Percentiles rank a stretch among this genome's conserved stretches.
Conservation (phyloP, 2,329 filamentous ascomycete genomes). For the Boeremia lycopersici region DNA sequence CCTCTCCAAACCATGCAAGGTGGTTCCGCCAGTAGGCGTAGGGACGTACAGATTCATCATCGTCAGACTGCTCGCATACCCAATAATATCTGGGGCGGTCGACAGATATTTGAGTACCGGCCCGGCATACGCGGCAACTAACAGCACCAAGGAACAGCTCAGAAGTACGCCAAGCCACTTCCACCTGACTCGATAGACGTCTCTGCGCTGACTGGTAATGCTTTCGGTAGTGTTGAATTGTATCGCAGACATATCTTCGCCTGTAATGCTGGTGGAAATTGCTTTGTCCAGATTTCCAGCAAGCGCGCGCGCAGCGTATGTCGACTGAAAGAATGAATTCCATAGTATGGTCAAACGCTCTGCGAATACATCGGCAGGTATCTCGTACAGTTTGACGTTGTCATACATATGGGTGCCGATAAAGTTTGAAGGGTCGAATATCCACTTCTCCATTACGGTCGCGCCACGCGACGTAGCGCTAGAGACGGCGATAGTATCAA, state of each 20-base stretch:
- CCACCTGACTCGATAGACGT: constrained; percentile 32
- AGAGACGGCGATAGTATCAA: constrained; percentile 27
- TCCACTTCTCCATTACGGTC: constrained; percentile 36
- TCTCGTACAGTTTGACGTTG: constrained; percentile 27
- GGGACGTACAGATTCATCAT: constrained; percentile 35
- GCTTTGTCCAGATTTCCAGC: constrained; percentile 27
- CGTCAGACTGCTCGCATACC: constrained; percentile 33
- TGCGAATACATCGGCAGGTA: constrained; percentile 24
- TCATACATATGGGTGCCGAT: constrained; percentile 20
- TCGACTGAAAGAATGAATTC: constrained; percentile 38
- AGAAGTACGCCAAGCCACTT: constrained; percentile 34
- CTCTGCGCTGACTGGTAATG: constrained; percentile 3
- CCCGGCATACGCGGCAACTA: constrained; percentile 32
- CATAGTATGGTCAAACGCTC: constrained; percentile 32
- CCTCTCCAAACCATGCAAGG: constrained; percentile 33
- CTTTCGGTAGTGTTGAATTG: constrained; percentile 27
- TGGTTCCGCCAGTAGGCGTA: constrained; percentile 32
- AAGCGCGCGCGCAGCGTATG: constrained; percentile 28
- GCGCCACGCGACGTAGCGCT: constrained; percentile 18
- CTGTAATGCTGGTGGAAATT: constrained; percentile 15
- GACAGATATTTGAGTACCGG: constrained; percentile 38
- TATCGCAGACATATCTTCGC: constrained; percentile 1
- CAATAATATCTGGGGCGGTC: constrained; percentile 36
- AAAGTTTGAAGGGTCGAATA: constrained; percentile 27
- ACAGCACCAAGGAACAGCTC: constrained; percentile 29